Percentiles rank a stretch among this genome's conserved stretches.
These are phyloP conservation scores for Cyclotella baltica DNA, from an alignment of 108 stramenopile genomes.

Conservation along the genomic window DNA sequence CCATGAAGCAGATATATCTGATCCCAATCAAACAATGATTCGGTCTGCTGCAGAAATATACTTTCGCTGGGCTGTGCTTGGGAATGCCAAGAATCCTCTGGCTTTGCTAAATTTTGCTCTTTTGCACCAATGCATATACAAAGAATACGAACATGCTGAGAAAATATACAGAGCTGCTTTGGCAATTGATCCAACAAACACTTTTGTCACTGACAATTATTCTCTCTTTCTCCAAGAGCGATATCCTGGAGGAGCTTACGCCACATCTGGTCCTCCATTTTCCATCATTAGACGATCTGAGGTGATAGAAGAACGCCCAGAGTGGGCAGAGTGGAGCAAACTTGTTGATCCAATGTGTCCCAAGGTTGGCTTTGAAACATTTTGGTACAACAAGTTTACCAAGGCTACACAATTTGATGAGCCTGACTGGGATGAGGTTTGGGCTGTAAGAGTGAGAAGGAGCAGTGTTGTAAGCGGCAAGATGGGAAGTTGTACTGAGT, in stretches of 20 bases:
- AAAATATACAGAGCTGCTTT: conserved; percentile 63
- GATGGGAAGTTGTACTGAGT: conserved; percentile 29
- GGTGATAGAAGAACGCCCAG: conserved; percentile 42
- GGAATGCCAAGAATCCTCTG: conserved; percentile 56
- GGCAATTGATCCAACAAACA: conserved; percentile 50
- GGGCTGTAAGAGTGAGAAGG: conserved; percentile 40
- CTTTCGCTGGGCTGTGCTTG: conserved; percentile 64
- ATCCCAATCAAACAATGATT: conserved; percentile 52
- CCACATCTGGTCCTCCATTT: conserved; percentile 37
- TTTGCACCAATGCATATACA: conserved; percentile 62
- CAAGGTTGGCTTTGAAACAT: conserved; percentile 42
- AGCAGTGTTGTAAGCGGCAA: conserved; percentile 32
- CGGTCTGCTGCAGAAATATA: conserved; percentile 51
- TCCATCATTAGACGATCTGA: conserved; percentile 41
- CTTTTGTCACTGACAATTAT: conserved; percentile 57
- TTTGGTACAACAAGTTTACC: conserved; percentile 54
- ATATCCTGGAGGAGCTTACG: conserved; percentile 61
- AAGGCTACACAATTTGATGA: conserved; percentile 39
- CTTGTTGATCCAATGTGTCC: conserved; percentile 42
- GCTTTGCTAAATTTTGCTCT: conserved; percentile 63
- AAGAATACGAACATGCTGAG: conserved; percentile 59
- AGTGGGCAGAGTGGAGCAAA: conserved; percentile 62
- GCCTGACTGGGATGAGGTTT: conserved; percentile 46
- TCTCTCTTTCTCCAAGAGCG: conserved; percentile 47
- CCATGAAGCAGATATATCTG: conserved; percentile 52